Evolutionary conservation across 2,329 filamentous ascomycete genomes (phyloP).

Genomic region (Alternaria ventricosa): DNA sequence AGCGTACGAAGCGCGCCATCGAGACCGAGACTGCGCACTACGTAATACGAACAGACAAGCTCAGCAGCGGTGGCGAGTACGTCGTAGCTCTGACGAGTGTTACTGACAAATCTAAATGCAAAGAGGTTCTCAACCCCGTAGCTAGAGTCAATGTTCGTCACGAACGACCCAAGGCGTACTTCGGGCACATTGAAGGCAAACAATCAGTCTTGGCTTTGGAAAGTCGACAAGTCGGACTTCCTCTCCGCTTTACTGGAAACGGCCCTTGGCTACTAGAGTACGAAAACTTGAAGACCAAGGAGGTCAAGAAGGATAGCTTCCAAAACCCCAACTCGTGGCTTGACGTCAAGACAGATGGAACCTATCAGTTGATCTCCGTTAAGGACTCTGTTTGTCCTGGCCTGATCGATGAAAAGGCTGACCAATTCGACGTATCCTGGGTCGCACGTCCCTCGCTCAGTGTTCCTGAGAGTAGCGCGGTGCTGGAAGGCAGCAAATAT

Average conservation of each 20-base stretch:
- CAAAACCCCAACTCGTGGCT: constrained; percentile 71
- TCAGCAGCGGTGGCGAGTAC: constrained; percentile 87
- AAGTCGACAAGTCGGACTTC: constrained; percentile 74
- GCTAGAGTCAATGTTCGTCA: constrained; percentile 84
- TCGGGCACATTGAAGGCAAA: constrained; percentile 84
- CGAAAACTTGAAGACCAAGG: constrained; percentile 66
- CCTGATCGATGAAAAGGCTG: constrained; percentile 74
- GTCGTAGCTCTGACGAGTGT: constrained; percentile 84
- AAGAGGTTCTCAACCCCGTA: constrained; percentile 83
- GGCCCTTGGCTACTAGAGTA: constrained; percentile 84
- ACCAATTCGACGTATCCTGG: constrained; percentile 82
- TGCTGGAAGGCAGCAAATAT: constrained; percentile 61
- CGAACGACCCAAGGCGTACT: constrained; percentile 84
- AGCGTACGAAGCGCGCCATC: constrained; percentile 72
- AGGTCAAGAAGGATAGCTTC: constrained; percentile 56
- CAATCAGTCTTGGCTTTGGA: constrained; percentile 78
- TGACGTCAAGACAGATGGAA: constrained; percentile 69
- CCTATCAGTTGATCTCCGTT: constrained; percentile 80
- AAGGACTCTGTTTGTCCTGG: constrained; percentile 83
- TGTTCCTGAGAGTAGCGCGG: constrained; percentile 69
- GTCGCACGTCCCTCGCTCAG: constrained; percentile 78
- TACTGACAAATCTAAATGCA: constrained; percentile 85
- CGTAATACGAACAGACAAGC: constrained; percentile 75
- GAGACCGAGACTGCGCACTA: constrained; percentile 68
- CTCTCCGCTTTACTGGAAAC: constrained; percentile 83